Percentiles rank a stretch among this genome's conserved stretches.
These are phyloP conservation scores for Vararia minispora DNA, from an alignment of 768 basidiomycete genomes.

Conservation along the genomic window DNA sequence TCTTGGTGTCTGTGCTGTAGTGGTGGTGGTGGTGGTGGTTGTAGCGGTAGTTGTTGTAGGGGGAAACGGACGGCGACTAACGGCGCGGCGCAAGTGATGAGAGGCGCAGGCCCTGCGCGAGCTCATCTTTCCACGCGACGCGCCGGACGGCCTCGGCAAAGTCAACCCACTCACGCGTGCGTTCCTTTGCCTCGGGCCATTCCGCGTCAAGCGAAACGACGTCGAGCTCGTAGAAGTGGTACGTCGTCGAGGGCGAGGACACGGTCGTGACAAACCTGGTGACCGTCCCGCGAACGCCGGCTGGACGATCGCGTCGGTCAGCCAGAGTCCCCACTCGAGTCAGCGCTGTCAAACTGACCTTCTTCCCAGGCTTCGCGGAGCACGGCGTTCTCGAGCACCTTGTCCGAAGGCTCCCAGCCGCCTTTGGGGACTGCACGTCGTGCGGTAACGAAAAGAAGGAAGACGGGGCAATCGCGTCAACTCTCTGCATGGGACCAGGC, in stretches of 20 bases:
- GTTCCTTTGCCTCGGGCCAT: constrained; percentile 75
- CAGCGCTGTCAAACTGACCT: constrained; percentile 73
- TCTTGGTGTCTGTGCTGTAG: no score
- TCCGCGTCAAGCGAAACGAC: constrained; percentile 64
- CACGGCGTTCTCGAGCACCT: constrained; percentile 75
- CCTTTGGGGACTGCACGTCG: constrained; percentile 71
- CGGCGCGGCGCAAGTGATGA: constrained; percentile 58
- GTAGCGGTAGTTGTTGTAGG: no score
- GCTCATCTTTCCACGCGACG: constrained; percentile 78
- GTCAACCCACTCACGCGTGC: constrained; percentile 81
- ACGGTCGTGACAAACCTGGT: constrained; percentile 80
- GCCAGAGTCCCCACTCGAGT: constrained; percentile 24
- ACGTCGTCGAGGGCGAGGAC: constrained; percentile 65
- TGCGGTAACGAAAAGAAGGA: constrained; percentile 1
- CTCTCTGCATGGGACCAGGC: constrained; percentile 5
- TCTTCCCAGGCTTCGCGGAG: constrained; percentile 90
- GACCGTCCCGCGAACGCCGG: constrained; percentile 80
- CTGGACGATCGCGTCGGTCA: constrained; percentile 31
- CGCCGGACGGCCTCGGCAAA: constrained; percentile 68
- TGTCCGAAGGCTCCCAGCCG: constrained; percentile 81
- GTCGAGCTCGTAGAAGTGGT: constrained; percentile 88
- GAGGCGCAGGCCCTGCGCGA: constrained; percentile 62
- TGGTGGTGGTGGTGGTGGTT: no score
- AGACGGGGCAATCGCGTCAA: constrained; percentile 6
- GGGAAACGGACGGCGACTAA: constrained; percentile 17